Evolutionary conservation across 2,329 filamentous ascomycete genomes (phyloP), one percentile per base, ranked within the genome.

Genomic region (Ophiognomonia clavigignenti-juglandacearum): DNA sequence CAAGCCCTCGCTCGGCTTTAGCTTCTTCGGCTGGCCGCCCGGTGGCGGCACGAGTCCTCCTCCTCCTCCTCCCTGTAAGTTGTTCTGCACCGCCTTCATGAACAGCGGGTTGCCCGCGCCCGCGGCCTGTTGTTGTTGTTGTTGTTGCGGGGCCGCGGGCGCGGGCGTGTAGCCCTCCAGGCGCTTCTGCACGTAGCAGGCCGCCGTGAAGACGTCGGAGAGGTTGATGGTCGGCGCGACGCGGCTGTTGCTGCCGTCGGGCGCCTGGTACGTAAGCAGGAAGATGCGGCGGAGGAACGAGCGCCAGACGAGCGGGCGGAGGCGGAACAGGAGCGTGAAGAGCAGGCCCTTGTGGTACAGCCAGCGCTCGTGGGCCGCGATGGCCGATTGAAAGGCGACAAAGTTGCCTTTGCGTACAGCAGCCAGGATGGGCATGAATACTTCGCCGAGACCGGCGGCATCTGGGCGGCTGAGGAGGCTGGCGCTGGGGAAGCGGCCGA

Each of bases 271-370:
- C 14, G 81, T 86, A 11, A 93, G 72, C 9, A 92, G 68, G 63
- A 95, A 96, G 0, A 84, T 81, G 54, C 83, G 85, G 24, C 90
- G 80, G 16, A 86, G 80, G 6, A 97, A 75, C 1, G 86, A 86
- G 13, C 92, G 82, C 89, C 89, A 96, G 11, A 95, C 79, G 3
- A 95, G 72, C 1, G 88, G 81, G 47, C 93, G 86, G 48, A 91
- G 84, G 43, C 88, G 80, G 59, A 88, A 87, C 3, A 82, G 77
- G 10, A 96, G 72, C 13, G 85, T 82, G 6, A 95, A 74, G 19
- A 95, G 77, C 22, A 96, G 75, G 2, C 87, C 84, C 61, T 83
- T 86, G 32, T 78, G 75, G 23, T 88, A 79, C 49, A 96, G 84
- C 84, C 88, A 96, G 39, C 76, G 66, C 45, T 83, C 79, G 56